These are phyloP conservation scores for Xerocomellus amylosporus DNA, from an alignment of 768 basidiomycete species.

Conservation along the genomic window DNA sequence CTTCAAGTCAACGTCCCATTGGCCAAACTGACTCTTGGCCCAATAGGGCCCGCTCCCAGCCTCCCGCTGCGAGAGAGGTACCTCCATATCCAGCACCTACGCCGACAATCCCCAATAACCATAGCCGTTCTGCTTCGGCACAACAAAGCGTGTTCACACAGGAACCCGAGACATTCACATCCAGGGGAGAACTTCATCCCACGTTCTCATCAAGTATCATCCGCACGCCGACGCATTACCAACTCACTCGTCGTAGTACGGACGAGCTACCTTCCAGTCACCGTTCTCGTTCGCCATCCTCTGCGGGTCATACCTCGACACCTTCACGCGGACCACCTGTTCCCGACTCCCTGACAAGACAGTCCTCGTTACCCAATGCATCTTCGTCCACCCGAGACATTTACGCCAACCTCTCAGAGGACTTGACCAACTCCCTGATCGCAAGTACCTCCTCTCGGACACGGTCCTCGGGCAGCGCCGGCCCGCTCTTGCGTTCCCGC, in stretches of 20 bases:
- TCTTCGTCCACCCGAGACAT: constrained; percentile 20
- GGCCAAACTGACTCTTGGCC: constrained; percentile 15
- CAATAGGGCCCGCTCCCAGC: constrained; percentile 25
- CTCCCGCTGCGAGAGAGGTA: constrained; percentile 13
- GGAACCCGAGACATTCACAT: constrained; percentile 47
- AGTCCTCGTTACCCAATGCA: constrained; percentile 26
- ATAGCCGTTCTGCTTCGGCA: constrained; percentile 10
- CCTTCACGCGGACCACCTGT: constrained; percentile 19
- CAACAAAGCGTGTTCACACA: constrained; percentile 18
- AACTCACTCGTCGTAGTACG: constrained; percentile 22
- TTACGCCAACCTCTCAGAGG: constrained; percentile 27
- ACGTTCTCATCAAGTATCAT: constrained; percentile 71
- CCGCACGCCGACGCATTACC: constrained; percentile 65
- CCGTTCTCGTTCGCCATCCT: constrained; percentile 27
- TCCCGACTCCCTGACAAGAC: constrained; percentile 23
- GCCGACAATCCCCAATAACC: constrained; percentile 14
- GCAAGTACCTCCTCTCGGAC: constrained; percentile 18
- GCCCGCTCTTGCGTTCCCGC: constrained; percentile 26
- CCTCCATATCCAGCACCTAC: constrained; percentile 32
- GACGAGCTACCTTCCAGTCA: constrained; percentile 22
- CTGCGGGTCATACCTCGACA: constrained; percentile 11
- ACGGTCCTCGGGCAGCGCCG: constrained; percentile 7
- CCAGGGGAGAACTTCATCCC: constrained; percentile 51
- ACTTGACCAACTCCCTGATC: constrained; percentile 20
- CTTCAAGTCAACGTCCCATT: constrained; percentile 15